Evolutionary conservation across 352 stramenopile species (phyloP), one percentile per base, ranked within the genome.

Genomic region (Hyaloperonospora brassicae): DNA sequence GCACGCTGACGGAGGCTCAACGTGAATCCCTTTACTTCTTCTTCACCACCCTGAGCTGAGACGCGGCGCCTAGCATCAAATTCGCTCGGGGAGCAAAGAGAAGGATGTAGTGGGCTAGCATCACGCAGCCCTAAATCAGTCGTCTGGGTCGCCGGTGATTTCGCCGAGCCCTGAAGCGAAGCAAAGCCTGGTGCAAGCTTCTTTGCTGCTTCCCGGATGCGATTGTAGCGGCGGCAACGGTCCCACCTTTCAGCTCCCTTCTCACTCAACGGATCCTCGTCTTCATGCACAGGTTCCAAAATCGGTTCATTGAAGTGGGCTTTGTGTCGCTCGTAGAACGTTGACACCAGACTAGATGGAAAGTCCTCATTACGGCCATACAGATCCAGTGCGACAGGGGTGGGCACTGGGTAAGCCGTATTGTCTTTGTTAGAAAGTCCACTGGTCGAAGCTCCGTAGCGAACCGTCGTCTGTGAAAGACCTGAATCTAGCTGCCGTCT

Each of bases 1-100:
- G 80, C 82, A 12, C 79, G 74, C 61, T 98, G 92, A 14, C 86
- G 77, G 30, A 98, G 68, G 34, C 93, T 93, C 41, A 98, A 71
- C 21, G 73, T 76, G 50, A 91, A 94, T 9, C 67, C 68, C 49
- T 84, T 85, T 0, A 87, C 66, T 47, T 87, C 84, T 63, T 87
- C 77, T 49, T 77, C 72, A 39, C 86, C 72, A 27, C 59, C 59
- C 22, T 66, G 47, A 27, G 55, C 49, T 36, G 55, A 52, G 21
- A 55, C 50, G 41, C 52, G 72, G 21, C 55, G 61, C 9, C 36
- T 31, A 39, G 39, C 30, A 42, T 73, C 71, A 52, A 76, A 79
- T 22, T 70, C 56, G 9, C 55, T 54, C 4, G 65, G 44, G 1
- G 63, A 61, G 36, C 77, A 81, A 21, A 45, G 31, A 24, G 61